Conservation (phyloP, 169 alveolate species). For the Miamiensis avidus region DNA sequence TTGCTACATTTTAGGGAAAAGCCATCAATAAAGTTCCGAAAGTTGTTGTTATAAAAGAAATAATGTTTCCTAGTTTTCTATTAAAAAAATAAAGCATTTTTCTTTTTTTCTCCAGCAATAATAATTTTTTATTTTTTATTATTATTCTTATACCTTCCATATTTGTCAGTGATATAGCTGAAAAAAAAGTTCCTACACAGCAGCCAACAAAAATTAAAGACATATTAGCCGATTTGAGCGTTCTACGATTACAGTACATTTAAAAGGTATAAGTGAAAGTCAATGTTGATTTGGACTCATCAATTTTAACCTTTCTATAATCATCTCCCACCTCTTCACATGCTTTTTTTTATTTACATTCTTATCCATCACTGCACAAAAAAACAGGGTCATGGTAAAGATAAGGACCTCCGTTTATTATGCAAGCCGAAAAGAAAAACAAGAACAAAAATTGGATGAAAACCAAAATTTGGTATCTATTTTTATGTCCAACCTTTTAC, state of each 20-base stretch:
- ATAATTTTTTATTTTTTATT: no score
- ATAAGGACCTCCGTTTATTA: neutral
- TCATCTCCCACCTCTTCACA: neutral
- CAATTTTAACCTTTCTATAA: neutral
- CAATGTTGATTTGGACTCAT: neutral
- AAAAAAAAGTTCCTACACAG: neutral
- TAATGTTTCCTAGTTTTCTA: neutral
- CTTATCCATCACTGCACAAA: neutral
- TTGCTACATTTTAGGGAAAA: neutral
- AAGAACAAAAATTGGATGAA: neutral
- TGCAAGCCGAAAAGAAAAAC: neutral
- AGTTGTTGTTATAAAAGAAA: neutral
- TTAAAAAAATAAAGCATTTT: no score
- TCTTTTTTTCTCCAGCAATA: no score
- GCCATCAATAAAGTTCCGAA: neutral
- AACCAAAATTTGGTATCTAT: neutral
- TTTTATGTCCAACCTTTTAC: neutral
- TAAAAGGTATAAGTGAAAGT: neutral
- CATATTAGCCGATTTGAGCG: neutral
- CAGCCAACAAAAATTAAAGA: neutral
- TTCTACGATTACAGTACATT: neutral
- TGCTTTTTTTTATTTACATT: neutral
- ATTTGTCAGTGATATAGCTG: neutral
- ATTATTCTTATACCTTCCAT: no score
- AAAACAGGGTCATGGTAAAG: neutral